A percentile compares a stretch with the other conserved stretches of the same genome.
phyloP scores from a whole-genome alignment of 2,329 filamentous ascomycete genomes.

The Diaporthe sp. region DNA sequence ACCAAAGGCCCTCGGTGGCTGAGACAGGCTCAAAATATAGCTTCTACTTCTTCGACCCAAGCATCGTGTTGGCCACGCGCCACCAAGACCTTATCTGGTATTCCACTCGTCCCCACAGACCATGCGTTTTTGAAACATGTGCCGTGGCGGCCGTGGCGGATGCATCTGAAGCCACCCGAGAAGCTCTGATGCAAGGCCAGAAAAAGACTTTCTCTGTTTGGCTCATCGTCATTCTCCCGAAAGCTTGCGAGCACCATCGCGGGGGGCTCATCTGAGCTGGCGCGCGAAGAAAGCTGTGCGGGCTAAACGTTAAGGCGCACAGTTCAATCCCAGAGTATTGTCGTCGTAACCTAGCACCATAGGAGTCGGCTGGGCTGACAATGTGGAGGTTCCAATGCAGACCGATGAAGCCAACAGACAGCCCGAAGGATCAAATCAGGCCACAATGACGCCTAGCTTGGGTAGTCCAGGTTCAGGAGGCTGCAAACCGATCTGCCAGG shows the following conservation, averaged over 20 bases:
- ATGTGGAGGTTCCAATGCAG: constrained; percentile 15
- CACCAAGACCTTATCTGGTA: constrained; percentile 27
- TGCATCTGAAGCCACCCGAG: constrained; percentile 1
- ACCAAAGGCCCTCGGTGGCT: constrained; percentile 30
- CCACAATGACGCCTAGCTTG: constrained; percentile 32
- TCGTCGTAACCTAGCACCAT: no score
- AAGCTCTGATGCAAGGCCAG: background rate
- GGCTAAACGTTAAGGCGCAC: background rate
- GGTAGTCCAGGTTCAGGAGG: background rate
- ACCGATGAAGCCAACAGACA: constrained; percentile 28
- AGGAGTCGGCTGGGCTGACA: background rate
- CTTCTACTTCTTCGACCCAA: constrained; percentile 3
- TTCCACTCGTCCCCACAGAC: constrained; percentile 22
- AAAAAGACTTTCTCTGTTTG: background rate
- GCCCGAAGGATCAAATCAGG: constrained; percentile 31
- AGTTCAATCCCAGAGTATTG: background rate
- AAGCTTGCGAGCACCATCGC: background rate
- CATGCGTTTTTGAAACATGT: constrained; percentile 7
- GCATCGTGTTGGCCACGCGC: constrained; percentile 5
- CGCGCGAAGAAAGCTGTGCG: background rate
- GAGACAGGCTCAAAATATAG: constrained; percentile 39
- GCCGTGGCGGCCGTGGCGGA: background rate
- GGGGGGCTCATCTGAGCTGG: background rate
- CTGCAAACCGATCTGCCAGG: constrained; percentile 32
- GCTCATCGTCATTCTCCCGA: background rate